These are phyloP conservation scores for Austroboletus novae-zelandiae DNA, from an alignment of 1,284 basidiomycete species.

Conservation along the genomic window DNA sequence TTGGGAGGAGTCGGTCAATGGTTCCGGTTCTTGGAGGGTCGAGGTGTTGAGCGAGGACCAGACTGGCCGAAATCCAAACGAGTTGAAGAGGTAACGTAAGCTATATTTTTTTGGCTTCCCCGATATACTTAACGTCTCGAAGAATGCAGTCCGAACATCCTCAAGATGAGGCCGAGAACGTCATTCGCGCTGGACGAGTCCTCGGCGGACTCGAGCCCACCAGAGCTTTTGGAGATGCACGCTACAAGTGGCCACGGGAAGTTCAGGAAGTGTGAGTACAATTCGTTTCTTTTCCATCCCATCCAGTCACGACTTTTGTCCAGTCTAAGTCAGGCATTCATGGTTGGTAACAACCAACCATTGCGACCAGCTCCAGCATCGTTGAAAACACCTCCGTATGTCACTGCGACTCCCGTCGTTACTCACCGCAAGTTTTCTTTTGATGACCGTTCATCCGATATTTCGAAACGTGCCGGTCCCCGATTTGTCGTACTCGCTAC, in stretches of 20 bases:
- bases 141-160: conserved; percentile 93
- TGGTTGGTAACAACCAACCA: conserved; percentile 58
- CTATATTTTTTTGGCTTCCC: not conserved
- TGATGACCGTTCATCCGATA: conserved; percentile 19
- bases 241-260: conserved; percentile 85
- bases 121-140: conserved; percentile 8
- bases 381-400: conserved; percentile 92
- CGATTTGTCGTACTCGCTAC: conserved; percentile 88
- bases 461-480: conserved; percentile 33
- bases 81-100: conserved; percentile 59
- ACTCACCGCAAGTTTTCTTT: conserved; percentile 70
- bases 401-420: conserved; percentile 88
- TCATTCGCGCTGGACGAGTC: conserved; percentile 84
- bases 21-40: conserved; percentile 75
- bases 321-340: conserved; percentile 68
- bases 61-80: conserved; percentile 88
- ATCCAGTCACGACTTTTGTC: conserved; percentile 4
- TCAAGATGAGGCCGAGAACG: conserved; percentile 71
- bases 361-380: conserved; percentile 58
- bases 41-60: conserved; percentile 95
- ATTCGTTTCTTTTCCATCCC: conserved; percentile 1
- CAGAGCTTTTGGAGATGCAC: conserved; percentile 92
- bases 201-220: conserved; percentile 94
- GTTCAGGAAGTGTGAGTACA: conserved; percentile 68
- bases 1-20: conserved; percentile 68